These are phyloP conservation scores for Diospyros kaki DNA, from an alignment of 148 eudicot genomes.

Conservation along the genomic window DNA sequence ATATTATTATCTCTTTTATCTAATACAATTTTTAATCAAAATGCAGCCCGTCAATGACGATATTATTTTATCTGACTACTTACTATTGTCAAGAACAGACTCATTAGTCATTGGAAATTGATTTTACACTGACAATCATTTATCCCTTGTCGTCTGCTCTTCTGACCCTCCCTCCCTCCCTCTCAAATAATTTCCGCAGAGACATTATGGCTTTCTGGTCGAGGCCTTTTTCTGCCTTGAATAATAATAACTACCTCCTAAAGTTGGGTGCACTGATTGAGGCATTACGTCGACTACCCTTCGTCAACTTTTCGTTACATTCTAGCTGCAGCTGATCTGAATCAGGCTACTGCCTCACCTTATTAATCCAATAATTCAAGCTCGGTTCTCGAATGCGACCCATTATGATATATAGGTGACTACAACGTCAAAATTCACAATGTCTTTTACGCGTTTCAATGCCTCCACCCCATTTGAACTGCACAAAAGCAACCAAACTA, in stretches of 20 bases:
- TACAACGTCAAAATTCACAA: no score
- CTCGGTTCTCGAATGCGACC: no score
- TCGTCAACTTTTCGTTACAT: background rate
- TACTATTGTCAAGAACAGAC: background rate
- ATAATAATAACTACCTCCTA: constrained; percentile 2
- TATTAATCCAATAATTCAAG: no score
- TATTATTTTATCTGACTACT: no score
- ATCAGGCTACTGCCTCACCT: no score
- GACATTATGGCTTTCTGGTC: constrained; percentile 1
- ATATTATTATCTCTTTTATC: no score
- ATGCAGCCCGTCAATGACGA: no score
- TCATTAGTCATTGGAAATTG: background rate
- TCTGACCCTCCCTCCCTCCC: background rate
- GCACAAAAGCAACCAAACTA: no score
- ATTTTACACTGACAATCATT: background rate
- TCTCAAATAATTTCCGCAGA: constrained; percentile 13
- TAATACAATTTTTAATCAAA: no score
- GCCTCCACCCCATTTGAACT: no score
- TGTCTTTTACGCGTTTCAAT: no score
- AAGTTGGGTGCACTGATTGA: constrained; percentile 9
- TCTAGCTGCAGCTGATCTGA: background rate
- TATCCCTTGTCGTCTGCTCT: background rate
- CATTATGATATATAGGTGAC: no score
- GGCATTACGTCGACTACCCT: constrained; percentile 11
- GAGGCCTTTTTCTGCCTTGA: background rate